Evolutionary conservation across 2,329 filamentous ascomycete species (phyloP), one percentile per base, ranked within the genome.

Genomic region (Colletotrichum sidae): DNA sequence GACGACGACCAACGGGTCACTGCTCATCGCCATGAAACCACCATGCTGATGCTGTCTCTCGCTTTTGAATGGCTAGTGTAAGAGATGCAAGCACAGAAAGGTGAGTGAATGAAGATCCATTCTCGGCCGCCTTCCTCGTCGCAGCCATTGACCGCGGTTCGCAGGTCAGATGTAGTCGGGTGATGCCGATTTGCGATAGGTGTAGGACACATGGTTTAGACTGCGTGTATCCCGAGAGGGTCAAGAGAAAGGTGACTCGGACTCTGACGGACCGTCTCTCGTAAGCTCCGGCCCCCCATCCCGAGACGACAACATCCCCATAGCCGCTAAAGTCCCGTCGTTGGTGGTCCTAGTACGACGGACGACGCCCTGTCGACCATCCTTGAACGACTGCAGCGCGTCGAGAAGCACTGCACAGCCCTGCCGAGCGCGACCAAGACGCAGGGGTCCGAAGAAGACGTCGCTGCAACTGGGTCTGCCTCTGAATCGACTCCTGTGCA

Each of bases 91-190:
- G 38, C 55, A 60, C 33, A 50, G 61, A 50, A 64, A 64, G 56
- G 61, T 60, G 3, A 46, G 46, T 46, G 5, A 25, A 33, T 25
- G 1, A 2, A 8, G 13, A 2, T 7, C 13, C 11, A 3, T 34
- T 46, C 7, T 12, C 10, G 4, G 25, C 25, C 4, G 25, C 25
- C 25, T 25, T 25, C 3, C 25, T 25, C 25, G 25, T 25, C 25
- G 25, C 25, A 25, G 25, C 1, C 25, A 25, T 25, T 25, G 25
- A 25, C 25, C 25, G 25, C 25, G 25, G 25, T 44, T 15, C n/a
- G 35, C 46, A 73, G 71, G 66, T 76, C 25, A 69, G 74, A 39
- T 76, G 74, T 47, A 74, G 72, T 61, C 72, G 73, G 59, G 60
- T 72, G 37, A 71, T 73, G 69, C 74, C 74, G 39, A 55, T 53